Evolutionary conservation across 208 protist genomes (phyloP).

Genomic region (Balamuthia mandrillaris): DNA sequence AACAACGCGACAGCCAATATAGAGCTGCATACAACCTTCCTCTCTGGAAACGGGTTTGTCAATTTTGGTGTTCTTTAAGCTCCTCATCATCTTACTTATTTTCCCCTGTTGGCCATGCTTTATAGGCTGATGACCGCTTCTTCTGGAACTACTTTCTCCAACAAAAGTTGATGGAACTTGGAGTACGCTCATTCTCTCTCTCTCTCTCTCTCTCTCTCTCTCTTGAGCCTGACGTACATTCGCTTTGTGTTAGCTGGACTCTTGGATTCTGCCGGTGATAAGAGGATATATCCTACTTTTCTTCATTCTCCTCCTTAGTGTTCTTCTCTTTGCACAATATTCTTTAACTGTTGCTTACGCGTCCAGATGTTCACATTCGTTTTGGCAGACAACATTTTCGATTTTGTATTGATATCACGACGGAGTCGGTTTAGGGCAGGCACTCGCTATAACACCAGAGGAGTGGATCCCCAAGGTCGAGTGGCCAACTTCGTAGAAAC

Average conservation of each 20-base stretch:
- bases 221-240: not conserved
- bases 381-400: not conserved
- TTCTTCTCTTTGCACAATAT: too few species aligned
- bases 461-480: constrained; percentile 60
- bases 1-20: too few species aligned
- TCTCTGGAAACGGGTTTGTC: too few species aligned
- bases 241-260: not conserved
- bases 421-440: not conserved
- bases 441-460: constrained; percentile 61
- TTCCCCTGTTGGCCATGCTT: too few species aligned
- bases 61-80: too few species aligned
- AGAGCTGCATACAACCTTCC: too few species aligned
- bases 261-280: constrained; percentile 22
- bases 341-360: not conserved
- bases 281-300: not conserved
- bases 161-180: constrained; percentile 33
- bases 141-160: constrained; percentile 45
- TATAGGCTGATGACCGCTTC: constrained; percentile 41
- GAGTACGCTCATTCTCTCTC: not conserved
- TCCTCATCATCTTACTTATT: too few species aligned
- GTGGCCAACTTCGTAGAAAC: constrained; percentile 77
- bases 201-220: not conserved
- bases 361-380: not conserved
- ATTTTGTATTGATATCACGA: not conserved
- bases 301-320: too few species aligned